Evolutionary conservation across 2,329 filamentous ascomycete species (phyloP).

Genomic region (Huntiella savannae): DNA sequence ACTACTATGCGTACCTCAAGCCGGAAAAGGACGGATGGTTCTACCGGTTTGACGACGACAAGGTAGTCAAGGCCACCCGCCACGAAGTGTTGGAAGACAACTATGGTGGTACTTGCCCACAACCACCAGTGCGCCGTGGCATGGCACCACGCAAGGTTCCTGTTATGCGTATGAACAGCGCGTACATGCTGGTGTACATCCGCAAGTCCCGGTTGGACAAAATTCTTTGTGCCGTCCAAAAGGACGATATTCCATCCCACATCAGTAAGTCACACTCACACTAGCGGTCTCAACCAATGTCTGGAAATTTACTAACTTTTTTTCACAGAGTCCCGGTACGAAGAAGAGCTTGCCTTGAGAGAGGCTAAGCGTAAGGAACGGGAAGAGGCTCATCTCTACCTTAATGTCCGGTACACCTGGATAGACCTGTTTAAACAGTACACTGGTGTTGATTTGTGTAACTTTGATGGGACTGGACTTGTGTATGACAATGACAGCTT

Average conservation of each 20-base stretch:
- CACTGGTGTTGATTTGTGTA: conserved; percentile 66
- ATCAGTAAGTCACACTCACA: conserved; percentile 4
- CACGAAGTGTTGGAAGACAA: conserved; percentile 92
- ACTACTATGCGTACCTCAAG: conserved; percentile 96
- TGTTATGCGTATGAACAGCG: conserved; percentile 54
- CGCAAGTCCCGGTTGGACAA: conserved; percentile 70
- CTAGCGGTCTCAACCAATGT: not conserved
- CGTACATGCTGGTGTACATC: conserved; percentile 98
- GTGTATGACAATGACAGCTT: conserved; percentile 41
- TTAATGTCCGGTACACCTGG: conserved; percentile 64
- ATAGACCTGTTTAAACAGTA: conserved; percentile 65
- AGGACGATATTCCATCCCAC: conserved; percentile 50
- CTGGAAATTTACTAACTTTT: conserved; percentile 10
- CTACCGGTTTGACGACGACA: conserved; percentile 94
- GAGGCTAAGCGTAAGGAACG: conserved; percentile 71
- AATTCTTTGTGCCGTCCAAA: conserved; percentile 57
- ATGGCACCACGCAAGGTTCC: conserved; percentile 34
- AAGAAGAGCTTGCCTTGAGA: conserved; percentile 59
- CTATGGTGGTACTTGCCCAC: conserved; percentile 70
- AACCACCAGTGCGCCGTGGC: conserved; percentile 28
- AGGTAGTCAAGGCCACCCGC: conserved; percentile 82
- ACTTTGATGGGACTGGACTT: conserved; percentile 25
- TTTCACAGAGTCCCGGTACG: conserved; percentile 47
- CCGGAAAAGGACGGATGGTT: conserved; percentile 85
- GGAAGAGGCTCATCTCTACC: conserved; percentile 86